Percentiles rank a stretch among this genome's conserved stretches.
phyloP scores from a whole-genome alignment of 192 early-diverging fungal genomes.

The Podila epigama region DNA sequence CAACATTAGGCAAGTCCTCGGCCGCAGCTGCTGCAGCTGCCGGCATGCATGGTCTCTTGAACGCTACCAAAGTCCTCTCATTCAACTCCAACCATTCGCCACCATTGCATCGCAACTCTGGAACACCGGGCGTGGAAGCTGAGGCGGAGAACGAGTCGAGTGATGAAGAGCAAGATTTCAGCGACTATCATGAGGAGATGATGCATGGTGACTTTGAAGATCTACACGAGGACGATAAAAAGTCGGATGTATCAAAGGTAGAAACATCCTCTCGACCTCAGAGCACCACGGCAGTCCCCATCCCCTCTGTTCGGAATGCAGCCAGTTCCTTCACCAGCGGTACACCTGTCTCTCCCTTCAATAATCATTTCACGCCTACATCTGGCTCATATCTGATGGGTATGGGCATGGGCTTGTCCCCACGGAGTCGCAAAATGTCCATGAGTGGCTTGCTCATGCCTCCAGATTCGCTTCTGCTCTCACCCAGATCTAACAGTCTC shows the following conservation, averaged over 20 bases:
- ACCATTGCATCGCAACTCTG: conserved; percentile 3
- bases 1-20: conserved; percentile 8
- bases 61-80: conserved; percentile 43
- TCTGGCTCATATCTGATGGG: conserved; percentile 36
- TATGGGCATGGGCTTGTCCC: conserved; percentile 30
- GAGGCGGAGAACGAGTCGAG: conserved; percentile 29
- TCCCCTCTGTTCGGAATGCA: conserved; percentile 26
- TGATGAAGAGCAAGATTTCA: conserved; percentile 55
- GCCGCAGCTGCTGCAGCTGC: conserved; percentile 7
- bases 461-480: conserved; percentile 36
- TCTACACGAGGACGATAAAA: conserved; percentile 31
- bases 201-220: conserved; percentile 57
- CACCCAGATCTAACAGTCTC: conserved; percentile 37
- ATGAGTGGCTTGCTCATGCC: conserved; percentile 44
- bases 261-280: conserved; percentile 20
- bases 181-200: conserved; percentile 69
- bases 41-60: conserved; percentile 41
- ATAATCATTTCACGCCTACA: conserved; percentile 29
- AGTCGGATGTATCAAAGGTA: not conserved
- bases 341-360: conserved; percentile 36
- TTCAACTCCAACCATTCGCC: conserved; percentile 36
- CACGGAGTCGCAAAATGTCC: conserved; percentile 46
- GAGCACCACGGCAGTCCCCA: conserved; percentile 35
- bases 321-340: conserved; percentile 19
- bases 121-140: not conserved